Evolutionary conservation across 192 early-diverging fungal species (phyloP), one percentile per base, ranked within the genome.

Genomic region (Coemansia sp.): DNA sequence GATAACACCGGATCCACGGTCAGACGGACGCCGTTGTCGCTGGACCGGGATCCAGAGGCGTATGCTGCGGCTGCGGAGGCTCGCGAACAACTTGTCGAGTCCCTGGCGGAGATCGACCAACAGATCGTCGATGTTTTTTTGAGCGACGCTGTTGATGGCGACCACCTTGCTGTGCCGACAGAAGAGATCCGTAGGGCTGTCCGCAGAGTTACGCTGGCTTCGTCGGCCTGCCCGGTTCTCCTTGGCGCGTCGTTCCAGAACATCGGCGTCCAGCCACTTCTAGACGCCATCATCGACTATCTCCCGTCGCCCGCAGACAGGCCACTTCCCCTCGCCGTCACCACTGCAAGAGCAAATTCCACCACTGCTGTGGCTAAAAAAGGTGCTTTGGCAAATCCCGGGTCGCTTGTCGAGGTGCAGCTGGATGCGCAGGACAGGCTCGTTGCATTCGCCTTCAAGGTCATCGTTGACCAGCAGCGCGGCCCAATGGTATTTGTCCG

Each of bases 381-480:
- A 16, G 9, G 9, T 9, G 5, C 5, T 4, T 34, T 9, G 4
- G 32, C 9, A 34, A 9, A 34, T 34, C 5, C 39, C 13, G 13
- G 11, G 3, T 42, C 39, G 11, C 39, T 42, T 6, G 39, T 42
- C 14, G 39, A 9, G 14, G 75, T 82, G 58, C 58, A 71, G n/a
- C 60, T 86, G 50, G 63, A 74, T 35, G 69, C 72, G 25, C 82
- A 67, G 27, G 88, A 84, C 3, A 74, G 78, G 22, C 83, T 95
- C 4, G 87, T 91, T 58, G 96, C 93, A 1, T 75, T 98, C 55
- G 96, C 96, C 0, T 98, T 98, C 83, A 98, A 98, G 61, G 93
- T 98, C 0, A 78, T 89, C 0, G 88, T 92, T 47, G 92, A 97
- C 67, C 69, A 85, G 11, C 82, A 88, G 54, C 85, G 93, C n/a